These are phyloP conservation scores for Davidsoniella virescens DNA, from an alignment of 2,329 filamentous ascomycete species.

Conservation along the genomic window DNA sequence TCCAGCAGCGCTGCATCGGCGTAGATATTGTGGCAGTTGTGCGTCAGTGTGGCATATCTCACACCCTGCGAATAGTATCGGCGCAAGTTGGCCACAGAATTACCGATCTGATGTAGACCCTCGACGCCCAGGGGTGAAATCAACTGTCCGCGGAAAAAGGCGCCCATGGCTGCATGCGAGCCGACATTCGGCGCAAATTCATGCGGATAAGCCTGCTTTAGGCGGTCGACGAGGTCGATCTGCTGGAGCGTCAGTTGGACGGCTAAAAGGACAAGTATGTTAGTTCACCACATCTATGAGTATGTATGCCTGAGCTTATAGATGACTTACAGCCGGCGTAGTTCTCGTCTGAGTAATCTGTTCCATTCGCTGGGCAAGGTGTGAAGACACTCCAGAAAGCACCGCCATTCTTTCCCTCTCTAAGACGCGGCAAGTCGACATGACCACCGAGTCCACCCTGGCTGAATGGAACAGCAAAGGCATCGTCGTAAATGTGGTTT, in stretches of 20 bases:
- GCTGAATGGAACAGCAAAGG: slow-evolving; percentile 61
- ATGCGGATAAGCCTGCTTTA: slow-evolving; percentile 46
- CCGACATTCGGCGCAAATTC: slow-evolving; percentile 51
- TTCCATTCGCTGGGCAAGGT: slow-evolving; percentile 55
- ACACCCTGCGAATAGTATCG: slow-evolving; percentile 64
- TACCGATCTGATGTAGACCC: slow-evolving; percentile 86
- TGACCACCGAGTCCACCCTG: slow-evolving; percentile 52
- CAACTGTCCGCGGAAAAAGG: slow-evolving; percentile 45
- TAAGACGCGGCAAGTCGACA: slow-evolving; percentile 64
- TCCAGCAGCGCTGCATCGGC: slow-evolving; percentile 66
- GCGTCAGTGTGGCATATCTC: slow-evolving; percentile 75
- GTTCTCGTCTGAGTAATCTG: slow-evolving; percentile 57
- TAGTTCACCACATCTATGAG: neutral
- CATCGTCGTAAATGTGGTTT: slow-evolving; percentile 61
- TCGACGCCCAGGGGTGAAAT: slow-evolving; percentile 71
- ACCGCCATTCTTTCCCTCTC: slow-evolving; percentile 56
- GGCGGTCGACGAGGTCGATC: slow-evolving; percentile 54
- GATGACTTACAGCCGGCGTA: slow-evolving; percentile 44
- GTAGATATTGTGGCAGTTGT: slow-evolving; percentile 85
- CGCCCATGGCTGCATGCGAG: slow-evolving; percentile 42
- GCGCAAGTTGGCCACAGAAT: slow-evolving; percentile 60
- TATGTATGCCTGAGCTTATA: neutral
- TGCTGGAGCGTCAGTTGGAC: slow-evolving; percentile 56
- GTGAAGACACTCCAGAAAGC: slow-evolving; percentile 89
- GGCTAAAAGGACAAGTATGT: slow-evolving; percentile 22